Percentiles rank a stretch among this genome's conserved stretches.
Evolutionary conservation across 306 rosid species (phyloP).

Genomic region (Cicer judaicum): DNA sequence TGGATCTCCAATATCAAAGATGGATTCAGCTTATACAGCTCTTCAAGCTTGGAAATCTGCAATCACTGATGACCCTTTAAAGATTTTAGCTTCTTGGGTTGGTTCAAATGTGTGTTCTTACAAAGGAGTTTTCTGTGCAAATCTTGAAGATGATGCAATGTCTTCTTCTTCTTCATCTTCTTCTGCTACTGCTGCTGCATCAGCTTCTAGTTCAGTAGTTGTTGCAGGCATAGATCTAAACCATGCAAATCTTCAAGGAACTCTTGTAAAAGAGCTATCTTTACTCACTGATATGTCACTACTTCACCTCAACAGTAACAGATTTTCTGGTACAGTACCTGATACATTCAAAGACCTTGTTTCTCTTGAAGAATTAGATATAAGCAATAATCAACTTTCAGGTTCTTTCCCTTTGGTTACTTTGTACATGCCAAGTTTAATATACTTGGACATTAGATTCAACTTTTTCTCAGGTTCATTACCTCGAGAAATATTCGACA

Average conservation of each 20-base stretch:
- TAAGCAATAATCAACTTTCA: conserved; percentile 86
- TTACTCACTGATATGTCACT: conserved; percentile 74
- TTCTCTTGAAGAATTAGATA: conserved; percentile 77
- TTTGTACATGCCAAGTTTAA: conserved; percentile 67
- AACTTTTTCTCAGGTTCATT: conserved; percentile 74
- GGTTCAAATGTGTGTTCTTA: conserved; percentile 88
- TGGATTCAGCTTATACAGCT: conserved; percentile 67
- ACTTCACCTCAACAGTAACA: conserved; percentile 83
- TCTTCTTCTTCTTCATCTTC: too few relatives aligned
- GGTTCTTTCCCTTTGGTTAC: conserved; percentile 73
- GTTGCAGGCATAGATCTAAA: conserved; percentile 93
- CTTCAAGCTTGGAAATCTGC: conserved; percentile 95
- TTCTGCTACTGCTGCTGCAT: conserved; percentile 13
- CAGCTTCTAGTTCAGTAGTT: conserved; percentile 46
- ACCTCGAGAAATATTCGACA: conserved; percentile 73
- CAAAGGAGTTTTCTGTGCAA: conserved; percentile 83
- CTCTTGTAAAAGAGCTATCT: conserved; percentile 76
- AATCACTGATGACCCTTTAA: conserved; percentile 76
- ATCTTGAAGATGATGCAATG: conserved; percentile 42
- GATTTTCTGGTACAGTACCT: conserved; percentile 77
- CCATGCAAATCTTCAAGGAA: conserved; percentile 87
- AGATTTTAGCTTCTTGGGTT: conserved; percentile 68
- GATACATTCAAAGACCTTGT: conserved; percentile 64
- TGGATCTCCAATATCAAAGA: conserved; percentile 56
- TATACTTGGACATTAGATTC: conserved; percentile 92